Evolutionary conservation across 129 eudicot species (phyloP).

Genomic region (Chrysanthemum seticuspe): DNA sequence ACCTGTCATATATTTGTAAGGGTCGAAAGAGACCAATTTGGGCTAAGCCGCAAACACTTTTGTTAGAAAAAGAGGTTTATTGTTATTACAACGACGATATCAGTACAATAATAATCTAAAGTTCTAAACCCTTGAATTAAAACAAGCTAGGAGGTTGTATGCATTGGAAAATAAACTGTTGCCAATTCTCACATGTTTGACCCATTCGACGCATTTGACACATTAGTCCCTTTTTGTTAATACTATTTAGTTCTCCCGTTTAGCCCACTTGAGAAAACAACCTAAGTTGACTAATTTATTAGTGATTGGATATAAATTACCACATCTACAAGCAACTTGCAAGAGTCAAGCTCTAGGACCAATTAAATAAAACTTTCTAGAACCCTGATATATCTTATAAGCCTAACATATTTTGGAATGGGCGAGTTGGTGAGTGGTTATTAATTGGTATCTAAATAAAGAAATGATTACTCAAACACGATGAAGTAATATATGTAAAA

Average conservation of each 20-base stretch:
- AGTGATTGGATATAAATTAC: not conserved
- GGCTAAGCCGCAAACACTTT: too few species aligned
- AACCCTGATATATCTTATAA: too few species aligned
- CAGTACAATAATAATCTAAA: not conserved
- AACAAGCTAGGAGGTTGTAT: not conserved
- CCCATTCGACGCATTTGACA: too few species aligned
- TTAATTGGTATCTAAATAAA: not conserved
- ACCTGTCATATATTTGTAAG: too few species aligned
- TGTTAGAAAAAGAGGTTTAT: too few species aligned
- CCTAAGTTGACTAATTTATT: not conserved
- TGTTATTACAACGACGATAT: too few species aligned
- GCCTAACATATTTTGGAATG: not conserved
- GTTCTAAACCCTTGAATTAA: not conserved
- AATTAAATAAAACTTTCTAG: too few species aligned
- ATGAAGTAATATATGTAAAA: not conserved
- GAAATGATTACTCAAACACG: not conserved
- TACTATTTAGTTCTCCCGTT: too few species aligned
- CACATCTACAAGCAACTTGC: not conserved
- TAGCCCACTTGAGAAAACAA: not conserved
- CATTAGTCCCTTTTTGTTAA: too few species aligned
- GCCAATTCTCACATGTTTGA: not conserved
- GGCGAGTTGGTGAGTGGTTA: too few species aligned
- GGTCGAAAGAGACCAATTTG: too few species aligned
- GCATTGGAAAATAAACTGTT: not conserved
- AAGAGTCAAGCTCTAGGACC: too few species aligned